A percentile compares a stretch with the other conserved stretches of the same genome.
Evolutionary conservation across 2,329 filamentous ascomycete species (phyloP).

Genomic region (Penicillium nordicum): DNA sequence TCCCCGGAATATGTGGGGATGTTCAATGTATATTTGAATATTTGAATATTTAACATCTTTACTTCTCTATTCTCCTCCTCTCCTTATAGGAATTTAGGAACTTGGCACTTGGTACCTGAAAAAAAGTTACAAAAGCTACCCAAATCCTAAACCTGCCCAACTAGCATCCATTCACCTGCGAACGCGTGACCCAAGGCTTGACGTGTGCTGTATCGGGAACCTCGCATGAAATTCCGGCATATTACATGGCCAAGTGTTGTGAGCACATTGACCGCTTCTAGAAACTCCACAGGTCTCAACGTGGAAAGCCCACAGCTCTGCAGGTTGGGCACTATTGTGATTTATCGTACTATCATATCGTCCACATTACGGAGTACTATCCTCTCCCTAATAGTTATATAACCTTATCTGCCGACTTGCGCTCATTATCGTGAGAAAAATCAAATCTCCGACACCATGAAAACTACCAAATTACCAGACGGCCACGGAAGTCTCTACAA

Average conservation of each 20-base stretch:
- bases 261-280: constrained; percentile 4
- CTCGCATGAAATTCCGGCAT: constrained; percentile 1
- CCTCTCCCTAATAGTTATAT: not conserved
- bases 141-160: constrained; percentile 1
- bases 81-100: not conserved
- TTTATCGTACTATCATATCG: not conserved
- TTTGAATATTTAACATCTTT: not conserved
- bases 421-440: constrained; percentile 3
- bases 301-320: not conserved
- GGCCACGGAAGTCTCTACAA: constrained; percentile 39
- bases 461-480: constrained; percentile 26
- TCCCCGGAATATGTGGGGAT: not conserved
- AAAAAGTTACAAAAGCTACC: not conserved
- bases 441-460: constrained; percentile 22
- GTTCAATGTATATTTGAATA: not conserved
- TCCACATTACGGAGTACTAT: not conserved
- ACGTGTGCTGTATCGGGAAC: not conserved
- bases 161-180: not conserved
- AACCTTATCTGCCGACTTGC: not conserved
- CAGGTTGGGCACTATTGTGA: constrained; percentile 3
- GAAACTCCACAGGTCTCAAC: not conserved
- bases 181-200: not conserved
- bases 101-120: constrained; percentile 1
- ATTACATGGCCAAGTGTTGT: not conserved
- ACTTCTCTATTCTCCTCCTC: not conserved